Percentiles rank a stretch among this genome's conserved stretches.
These are phyloP conservation scores for Ulmus americana DNA, from an alignment of 331 rosid species.

Conservation along the genomic window DNA sequence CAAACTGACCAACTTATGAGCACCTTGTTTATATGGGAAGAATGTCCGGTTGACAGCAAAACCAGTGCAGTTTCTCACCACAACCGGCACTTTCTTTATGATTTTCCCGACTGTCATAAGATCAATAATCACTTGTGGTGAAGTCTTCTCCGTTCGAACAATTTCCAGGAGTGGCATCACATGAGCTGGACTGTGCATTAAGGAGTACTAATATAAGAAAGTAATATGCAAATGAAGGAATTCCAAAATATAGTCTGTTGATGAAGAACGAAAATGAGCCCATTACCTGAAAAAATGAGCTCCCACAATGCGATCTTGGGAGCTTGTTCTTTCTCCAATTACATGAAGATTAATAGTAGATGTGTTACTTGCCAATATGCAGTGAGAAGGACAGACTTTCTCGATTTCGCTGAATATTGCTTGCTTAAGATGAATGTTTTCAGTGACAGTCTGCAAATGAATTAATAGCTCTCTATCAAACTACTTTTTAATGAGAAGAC, in stretches of 20 bases:
- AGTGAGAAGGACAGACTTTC: conserved; percentile 76
- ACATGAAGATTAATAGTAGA: conserved; percentile 79
- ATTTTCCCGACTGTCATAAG: conserved; percentile 74
- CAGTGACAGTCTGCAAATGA: conserved; percentile 73
- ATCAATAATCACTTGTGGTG: conserved; percentile 87
- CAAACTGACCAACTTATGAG: conserved; percentile 54
- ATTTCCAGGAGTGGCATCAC: conserved; percentile 95
- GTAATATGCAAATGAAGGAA: neutral
- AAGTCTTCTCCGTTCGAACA: conserved; percentile 77
- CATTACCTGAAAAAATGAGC: conserved; percentile 97
- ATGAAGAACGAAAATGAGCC: conserved; percentile 11
- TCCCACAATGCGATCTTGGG: conserved; percentile 77
- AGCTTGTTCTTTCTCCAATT: conserved; percentile 61
- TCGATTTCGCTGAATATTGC: conserved; percentile 77
- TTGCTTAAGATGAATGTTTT: conserved; percentile 75
- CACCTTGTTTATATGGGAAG: conserved; percentile 87
- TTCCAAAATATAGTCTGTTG: too few relatives aligned
- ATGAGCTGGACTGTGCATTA: conserved; percentile 85
- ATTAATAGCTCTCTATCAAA: conserved; percentile 15
- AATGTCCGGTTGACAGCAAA: conserved; percentile 92
- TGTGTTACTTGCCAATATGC: conserved; percentile 83
- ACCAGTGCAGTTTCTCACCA: conserved; percentile 96
- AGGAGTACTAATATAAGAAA: conserved; percentile 26
- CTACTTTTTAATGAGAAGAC: conserved; percentile 18
- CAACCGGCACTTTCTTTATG: conserved; percentile 82